Percentiles rank a stretch among this genome's conserved stretches.
phyloP scores from a whole-genome alignment of 176 grass and related monocot species.

The Saccharum spontaneum region DNA sequence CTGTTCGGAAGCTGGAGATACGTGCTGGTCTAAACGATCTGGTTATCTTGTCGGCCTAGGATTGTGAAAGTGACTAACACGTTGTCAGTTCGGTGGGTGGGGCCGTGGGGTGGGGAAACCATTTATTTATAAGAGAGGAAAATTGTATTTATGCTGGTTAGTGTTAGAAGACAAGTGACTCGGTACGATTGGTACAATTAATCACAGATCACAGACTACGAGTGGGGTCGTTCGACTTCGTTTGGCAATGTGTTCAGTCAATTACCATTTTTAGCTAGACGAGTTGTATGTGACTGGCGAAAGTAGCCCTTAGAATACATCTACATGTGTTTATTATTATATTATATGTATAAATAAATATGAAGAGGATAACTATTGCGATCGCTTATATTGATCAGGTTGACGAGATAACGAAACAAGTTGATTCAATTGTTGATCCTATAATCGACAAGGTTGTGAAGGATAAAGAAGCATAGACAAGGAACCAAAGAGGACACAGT shows the following conservation, averaged over 20 bases:
- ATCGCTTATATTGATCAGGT: not conserved
- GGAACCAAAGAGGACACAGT: not conserved
- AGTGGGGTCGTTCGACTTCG: not conserved
- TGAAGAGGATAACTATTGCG: not conserved
- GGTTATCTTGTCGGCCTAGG: not conserved
- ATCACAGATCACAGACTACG: not conserved
- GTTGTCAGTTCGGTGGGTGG: not conserved
- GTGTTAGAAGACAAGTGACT: too few species aligned
- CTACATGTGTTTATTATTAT: not conserved
- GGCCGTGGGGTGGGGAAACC: too few species aligned
- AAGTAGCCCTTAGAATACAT: not conserved
- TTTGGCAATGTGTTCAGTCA: not conserved
- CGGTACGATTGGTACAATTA: not conserved
- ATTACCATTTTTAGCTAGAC: not conserved
- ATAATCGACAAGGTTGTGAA: conserved; percentile 41
- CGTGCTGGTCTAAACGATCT: conserved; percentile 3
- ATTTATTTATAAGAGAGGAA: not conserved
- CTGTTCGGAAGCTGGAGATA: not conserved
- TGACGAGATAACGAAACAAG: conserved; percentile 52
- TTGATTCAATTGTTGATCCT: conserved; percentile 52
- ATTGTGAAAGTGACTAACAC: not conserved
- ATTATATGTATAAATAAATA: not conserved
- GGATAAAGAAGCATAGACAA: not conserved
- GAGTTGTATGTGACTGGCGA: too few species aligned
- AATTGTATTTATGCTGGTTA: not conserved